Evolutionary conservation across 2,329 filamentous ascomycete species (phyloP), one percentile per base, ranked within the genome.

Genomic region (Penicillium italicum): DNA sequence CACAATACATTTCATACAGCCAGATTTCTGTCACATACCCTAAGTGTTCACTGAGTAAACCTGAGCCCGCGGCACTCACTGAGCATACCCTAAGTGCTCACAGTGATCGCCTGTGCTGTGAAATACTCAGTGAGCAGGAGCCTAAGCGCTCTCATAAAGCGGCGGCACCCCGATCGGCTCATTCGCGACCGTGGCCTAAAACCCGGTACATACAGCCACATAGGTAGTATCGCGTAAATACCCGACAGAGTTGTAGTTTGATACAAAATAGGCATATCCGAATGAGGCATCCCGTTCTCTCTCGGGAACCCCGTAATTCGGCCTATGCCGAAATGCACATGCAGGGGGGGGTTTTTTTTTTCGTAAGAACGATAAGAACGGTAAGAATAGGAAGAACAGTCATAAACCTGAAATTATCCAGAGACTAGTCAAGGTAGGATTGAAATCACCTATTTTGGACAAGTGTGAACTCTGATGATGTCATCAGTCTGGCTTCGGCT

Each of bases 241-340:
- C n/a, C 8, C 26, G 26, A 26, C 44, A 31, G 28, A 42, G 38
- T 50, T 16, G 37, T 26, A 50, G 47, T 41, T 18, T 20, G 30
- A 42, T 42, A 28, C 26, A 11, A 24, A n/a, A 36, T 31, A 24
- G 20, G 41, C 7, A 30, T 33, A 33, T 48, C 40, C 52, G 50
- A 45, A 51, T 51, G 12, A 22, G 53, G 53, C 33, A 55, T 51
- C 38, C 53, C 52, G 45, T 20, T 7, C 18, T 11, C 18, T 11
- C 42, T 36, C 20, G 44, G 44, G 20, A 37, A 36, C 28, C 45
- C 38, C 44, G 10, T 34, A 20, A 26, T 49, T 54, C 45, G 51
- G 51, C 20, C 12, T 37, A 10, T n/a, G n/a, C 50, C 43, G 50
- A 52, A 14, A 5, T 18, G 7, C 28, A 30, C 28, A 30, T 30